Conservation (phyloP, 768 basidiomycete genomes). For the Pleurotus giganteus region DNA sequence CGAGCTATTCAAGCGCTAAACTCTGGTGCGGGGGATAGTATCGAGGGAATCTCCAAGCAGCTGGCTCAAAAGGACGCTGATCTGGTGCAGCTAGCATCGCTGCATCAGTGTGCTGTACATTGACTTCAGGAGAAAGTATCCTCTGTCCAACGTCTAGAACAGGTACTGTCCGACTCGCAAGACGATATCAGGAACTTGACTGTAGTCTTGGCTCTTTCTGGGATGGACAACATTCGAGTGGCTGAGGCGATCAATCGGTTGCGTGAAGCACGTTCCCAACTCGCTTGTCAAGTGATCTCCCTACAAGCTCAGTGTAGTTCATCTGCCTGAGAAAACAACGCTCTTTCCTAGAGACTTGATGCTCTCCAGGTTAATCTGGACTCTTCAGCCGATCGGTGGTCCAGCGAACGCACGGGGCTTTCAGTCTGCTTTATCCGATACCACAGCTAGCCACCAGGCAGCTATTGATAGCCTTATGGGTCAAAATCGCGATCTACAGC, state of each 20-base stretch:
- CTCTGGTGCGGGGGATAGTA: background rate
- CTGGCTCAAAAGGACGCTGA: slow-evolving; percentile 5
- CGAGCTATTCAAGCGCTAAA: slow-evolving; percentile 14
- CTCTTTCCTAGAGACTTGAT: slow-evolving; percentile 9
- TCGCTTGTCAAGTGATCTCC: background rate
- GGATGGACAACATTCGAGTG: slow-evolving; percentile 9
- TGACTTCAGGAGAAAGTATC: slow-evolving; percentile 9
- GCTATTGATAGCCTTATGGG: slow-evolving; percentile 24
- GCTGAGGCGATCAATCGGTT: slow-evolving; percentile 4
- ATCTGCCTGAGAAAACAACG: slow-evolving; percentile 1
- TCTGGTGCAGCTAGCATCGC: slow-evolving; percentile 8
- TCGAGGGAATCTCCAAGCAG: background rate
- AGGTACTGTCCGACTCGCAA: background rate
- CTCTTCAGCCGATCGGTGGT: background rate
- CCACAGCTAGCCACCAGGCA: slow-evolving; percentile 21
- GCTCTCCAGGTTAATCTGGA: background rate
- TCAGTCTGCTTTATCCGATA: slow-evolving; percentile 14
- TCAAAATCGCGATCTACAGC: slow-evolving; percentile 26
- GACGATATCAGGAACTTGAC: slow-evolving; percentile 19
- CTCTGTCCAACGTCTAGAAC: background rate
- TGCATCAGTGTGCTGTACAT: slow-evolving; percentile 9
- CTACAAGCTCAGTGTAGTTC: slow-evolving; percentile 12
- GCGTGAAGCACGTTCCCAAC: background rate
- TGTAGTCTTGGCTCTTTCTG: slow-evolving; percentile 24
- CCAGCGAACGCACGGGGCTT: slow-evolving; percentile 11